Percentiles rank a stretch among this genome's conserved stretches.
These are phyloP conservation scores for Xylaria sp. DNA, from an alignment of 2,329 filamentous ascomycete genomes.

Conservation along the genomic window DNA sequence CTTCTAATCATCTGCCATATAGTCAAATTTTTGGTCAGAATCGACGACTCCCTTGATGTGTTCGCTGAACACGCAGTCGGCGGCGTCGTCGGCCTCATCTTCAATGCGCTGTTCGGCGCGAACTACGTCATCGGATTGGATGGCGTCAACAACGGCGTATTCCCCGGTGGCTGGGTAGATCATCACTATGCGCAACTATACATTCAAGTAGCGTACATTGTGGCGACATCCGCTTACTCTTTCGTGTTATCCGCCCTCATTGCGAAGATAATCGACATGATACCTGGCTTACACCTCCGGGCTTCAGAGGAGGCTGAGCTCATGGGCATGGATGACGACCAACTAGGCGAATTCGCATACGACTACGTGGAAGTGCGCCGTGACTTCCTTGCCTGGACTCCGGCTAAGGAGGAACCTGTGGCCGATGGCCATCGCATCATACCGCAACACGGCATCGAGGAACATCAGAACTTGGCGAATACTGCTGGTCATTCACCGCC, in stretches of 20 bases:
- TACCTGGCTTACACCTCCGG: slow-evolving; percentile 82
- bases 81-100: slow-evolving; percentile 75
- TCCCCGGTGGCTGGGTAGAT: slow-evolving; percentile 77
- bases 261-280: slow-evolving; percentile 78
- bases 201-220: slow-evolving; percentile 82
- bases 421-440: slow-evolving; percentile 67
- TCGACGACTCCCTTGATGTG: slow-evolving; percentile 78
- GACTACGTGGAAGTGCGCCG: slow-evolving; percentile 90
- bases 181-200: slow-evolving; percentile 80
- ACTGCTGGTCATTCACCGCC: slow-evolving; percentile 58
- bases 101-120: slow-evolving; percentile 78
- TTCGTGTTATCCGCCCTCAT: slow-evolving; percentile 80
- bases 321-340: slow-evolving; percentile 89
- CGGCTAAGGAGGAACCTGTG: slow-evolving; percentile 73
- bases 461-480: slow-evolving; percentile 74
- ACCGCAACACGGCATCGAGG: slow-evolving; percentile 77
- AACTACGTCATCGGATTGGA: slow-evolving; percentile 79
- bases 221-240: slow-evolving; percentile 72
- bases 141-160: slow-evolving; percentile 75
- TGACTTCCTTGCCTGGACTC: slow-evolving; percentile 90
- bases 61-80: slow-evolving; percentile 78
- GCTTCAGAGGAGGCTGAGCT: slow-evolving; percentile 85
- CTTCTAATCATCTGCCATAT: slow-evolving; percentile 4
- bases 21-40: slow-evolving; percentile 71
- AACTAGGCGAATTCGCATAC: slow-evolving; percentile 90